phyloP scores from a whole-genome alignment of 225 moss, liverwort and hornwort genomes.

The Lunularia cruciata region DNA sequence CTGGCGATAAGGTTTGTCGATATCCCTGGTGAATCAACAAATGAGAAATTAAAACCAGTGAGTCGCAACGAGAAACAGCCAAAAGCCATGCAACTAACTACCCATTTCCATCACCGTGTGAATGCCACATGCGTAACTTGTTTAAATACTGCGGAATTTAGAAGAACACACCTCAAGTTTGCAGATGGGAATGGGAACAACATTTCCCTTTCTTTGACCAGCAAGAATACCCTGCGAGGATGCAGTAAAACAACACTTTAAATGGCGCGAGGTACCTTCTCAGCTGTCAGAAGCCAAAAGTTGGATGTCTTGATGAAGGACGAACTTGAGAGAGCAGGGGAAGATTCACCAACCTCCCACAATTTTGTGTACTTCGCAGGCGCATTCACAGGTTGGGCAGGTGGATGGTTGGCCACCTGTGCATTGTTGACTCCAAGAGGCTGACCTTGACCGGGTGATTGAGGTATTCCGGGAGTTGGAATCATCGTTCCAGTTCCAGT shows the following conservation, averaged over 20 bases:
- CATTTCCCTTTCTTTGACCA: conserved; percentile 83
- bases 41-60: not conserved
- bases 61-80: not conserved
- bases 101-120: too few relatives aligned
- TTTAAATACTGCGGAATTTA: not conserved
- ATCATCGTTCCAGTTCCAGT: conserved; percentile 61
- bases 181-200: conserved; percentile 90
- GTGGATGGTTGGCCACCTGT: conserved; percentile 30
- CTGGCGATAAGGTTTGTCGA: conserved; percentile 84
- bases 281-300: not conserved
- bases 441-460: conserved; percentile 62
- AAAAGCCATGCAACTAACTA: not conserved
- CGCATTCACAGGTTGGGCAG: conserved; percentile 44
- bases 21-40: conserved; percentile 59
- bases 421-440: conserved; percentile 47
- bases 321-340: not conserved
- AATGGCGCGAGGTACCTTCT: not conserved
- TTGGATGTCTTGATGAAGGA: not conserved
- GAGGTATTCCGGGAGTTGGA: conserved; percentile 59
- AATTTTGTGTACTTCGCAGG: conserved; percentile 84
- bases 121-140: not conserved
- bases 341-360: conserved; percentile 64
- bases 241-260: too few relatives aligned
- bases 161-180: conserved; percentile 69
- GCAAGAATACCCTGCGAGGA: conserved; percentile 78